These are phyloP conservation scores for Paramyrothecium roridum DNA, from an alignment of 2,329 filamentous ascomycete genomes.

Conservation along the genomic window DNA sequence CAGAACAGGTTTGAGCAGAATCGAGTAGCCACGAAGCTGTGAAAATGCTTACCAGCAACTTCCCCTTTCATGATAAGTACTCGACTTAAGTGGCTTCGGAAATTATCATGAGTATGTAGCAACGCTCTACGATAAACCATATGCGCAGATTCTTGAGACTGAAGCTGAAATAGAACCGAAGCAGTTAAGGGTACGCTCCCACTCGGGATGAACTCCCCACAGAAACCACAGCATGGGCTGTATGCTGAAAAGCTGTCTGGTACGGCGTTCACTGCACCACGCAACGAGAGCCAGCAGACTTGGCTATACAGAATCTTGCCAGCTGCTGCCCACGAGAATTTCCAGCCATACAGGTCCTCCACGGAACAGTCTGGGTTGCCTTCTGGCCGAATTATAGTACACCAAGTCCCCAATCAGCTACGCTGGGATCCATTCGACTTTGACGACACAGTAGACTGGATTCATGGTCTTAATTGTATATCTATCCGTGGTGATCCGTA, in stretches of 20 bases:
- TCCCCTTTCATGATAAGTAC: slow-evolving; percentile 56
- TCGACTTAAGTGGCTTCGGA: slow-evolving; percentile 75
- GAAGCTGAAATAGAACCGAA: slow-evolving; percentile 35
- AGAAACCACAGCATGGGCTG: slow-evolving; percentile 32
- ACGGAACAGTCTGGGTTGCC: slow-evolving; percentile 8
- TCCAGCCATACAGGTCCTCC: background rate
- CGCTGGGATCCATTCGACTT: slow-evolving; percentile 35
- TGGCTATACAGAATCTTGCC: slow-evolving; percentile 25
- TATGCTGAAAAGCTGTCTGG: slow-evolving; percentile 43
- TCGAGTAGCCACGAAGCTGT: too few species aligned
- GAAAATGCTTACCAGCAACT: slow-evolving; percentile 49
- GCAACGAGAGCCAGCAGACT: slow-evolving; percentile 24
- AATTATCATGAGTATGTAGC: slow-evolving; percentile 69
- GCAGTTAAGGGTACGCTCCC: slow-evolving; percentile 43
- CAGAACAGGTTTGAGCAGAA: too few species aligned
- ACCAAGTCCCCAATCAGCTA: slow-evolving; percentile 4
- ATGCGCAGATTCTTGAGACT: too few species aligned
- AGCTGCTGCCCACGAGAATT: slow-evolving; percentile 25
- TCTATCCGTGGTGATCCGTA: slow-evolving; percentile 48
- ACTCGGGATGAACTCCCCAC: slow-evolving; percentile 39
- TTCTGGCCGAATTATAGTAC: slow-evolving; percentile 15
- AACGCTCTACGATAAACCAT: background rate
- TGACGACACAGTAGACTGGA: slow-evolving; percentile 22
- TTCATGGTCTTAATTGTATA: slow-evolving; percentile 41
- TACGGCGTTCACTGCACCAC: slow-evolving; percentile 24